phyloP scores from a whole-genome alignment of 345 rosid species.

The Eucalyptus sp. region DNA sequence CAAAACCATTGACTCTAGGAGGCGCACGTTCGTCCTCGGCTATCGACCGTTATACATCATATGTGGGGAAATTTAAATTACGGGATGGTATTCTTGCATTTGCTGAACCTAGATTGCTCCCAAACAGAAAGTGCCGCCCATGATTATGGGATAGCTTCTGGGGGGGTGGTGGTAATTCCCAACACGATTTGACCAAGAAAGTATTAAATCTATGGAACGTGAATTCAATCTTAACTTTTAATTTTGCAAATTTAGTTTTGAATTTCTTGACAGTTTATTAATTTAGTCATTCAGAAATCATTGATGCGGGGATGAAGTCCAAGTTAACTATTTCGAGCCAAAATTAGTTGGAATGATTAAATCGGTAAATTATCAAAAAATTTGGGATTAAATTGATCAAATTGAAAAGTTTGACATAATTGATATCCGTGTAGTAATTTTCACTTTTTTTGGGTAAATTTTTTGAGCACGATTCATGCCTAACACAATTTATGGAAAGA shows the following conservation, averaged over 20 bases:
- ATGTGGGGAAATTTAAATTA: neutral
- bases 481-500: neutral
- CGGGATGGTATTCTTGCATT: neutral
- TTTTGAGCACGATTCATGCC: neutral
- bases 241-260: neutral
- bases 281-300: neutral
- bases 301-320: accelerated
- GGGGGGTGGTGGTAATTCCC: neutral
- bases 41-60: neutral
- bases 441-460: neutral
- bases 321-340: neutral
- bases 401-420: no score
- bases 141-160: neutral
- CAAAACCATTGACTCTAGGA: neutral
- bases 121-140: neutral
- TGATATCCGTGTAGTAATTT: accelerated
- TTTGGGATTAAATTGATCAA: no score
- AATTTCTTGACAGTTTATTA: neutral
- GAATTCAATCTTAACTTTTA: no score
- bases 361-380: neutral
- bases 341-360: no score
- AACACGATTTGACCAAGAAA: neutral
- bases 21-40: neutral
- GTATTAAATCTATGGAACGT: no score
- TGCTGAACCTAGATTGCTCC: neutral